Conservation (phyloP, 768 basidiomycete genomes). For the Tricholoma saponaceum region DNA sequence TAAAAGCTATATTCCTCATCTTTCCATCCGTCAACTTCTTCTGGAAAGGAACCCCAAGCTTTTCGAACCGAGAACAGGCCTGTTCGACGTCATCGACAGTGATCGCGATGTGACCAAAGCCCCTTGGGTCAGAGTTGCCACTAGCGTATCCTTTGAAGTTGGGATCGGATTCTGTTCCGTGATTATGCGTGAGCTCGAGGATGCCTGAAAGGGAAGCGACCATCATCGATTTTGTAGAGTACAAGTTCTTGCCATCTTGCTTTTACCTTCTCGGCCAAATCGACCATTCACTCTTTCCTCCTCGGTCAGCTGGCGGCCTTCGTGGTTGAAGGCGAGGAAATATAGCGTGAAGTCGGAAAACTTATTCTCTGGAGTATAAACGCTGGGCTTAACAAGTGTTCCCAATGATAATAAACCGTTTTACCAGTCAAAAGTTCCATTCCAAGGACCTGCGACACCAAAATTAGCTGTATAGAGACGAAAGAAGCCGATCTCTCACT, state of each 20-base stretch:
- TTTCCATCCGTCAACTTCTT: conserved; percentile 82
- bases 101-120: conserved; percentile 90
- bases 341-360: conserved; percentile 71
- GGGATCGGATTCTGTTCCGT: conserved; percentile 81
- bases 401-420: conserved; percentile 3
- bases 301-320: conserved; percentile 40
- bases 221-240: not conserved
- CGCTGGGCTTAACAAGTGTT: conserved; percentile 6
- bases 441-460: conserved; percentile 46
- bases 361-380: conserved; percentile 39
- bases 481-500: conserved; percentile 27
- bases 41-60: conserved; percentile 78
- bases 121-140: conserved; percentile 80
- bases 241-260: not conserved
- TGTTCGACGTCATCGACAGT: conserved; percentile 77
- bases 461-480: not conserved
- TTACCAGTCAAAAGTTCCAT: conserved; percentile 70
- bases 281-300: conserved; percentile 50
- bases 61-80: conserved; percentile 82
- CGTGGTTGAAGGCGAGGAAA: conserved; percentile 79
- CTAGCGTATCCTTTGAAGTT: conserved; percentile 77
- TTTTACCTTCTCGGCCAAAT: conserved; percentile 64
- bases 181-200: conserved; percentile 85
- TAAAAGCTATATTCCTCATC: conserved; percentile 83
- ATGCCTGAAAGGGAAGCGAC: conserved; percentile 42